These are phyloP conservation scores for Neofusicoccum ribis DNA, from an alignment of 2,329 filamentous ascomycete species.

Conservation along the genomic window DNA sequence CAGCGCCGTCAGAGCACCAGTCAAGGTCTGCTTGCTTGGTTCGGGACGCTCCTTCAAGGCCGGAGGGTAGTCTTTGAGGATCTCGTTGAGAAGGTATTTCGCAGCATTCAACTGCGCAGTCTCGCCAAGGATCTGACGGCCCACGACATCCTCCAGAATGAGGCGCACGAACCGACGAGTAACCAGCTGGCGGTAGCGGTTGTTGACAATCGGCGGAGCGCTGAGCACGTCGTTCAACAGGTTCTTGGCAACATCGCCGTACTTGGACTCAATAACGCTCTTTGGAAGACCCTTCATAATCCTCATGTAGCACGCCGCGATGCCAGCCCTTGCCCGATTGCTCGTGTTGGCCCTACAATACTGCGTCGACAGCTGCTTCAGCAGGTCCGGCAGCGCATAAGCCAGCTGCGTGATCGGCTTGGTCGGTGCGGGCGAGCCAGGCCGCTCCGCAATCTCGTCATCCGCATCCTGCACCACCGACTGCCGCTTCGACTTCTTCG, in stretches of 20 bases:
- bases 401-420: conserved; percentile 70
- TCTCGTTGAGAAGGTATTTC: conserved; percentile 77
- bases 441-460: conserved; percentile 65
- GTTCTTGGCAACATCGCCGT: conserved; percentile 77
- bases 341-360: conserved; percentile 78
- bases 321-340: conserved; percentile 76
- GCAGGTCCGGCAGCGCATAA: conserved; percentile 73
- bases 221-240: conserved; percentile 79
- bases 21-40: conserved; percentile 82
- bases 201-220: conserved; percentile 72
- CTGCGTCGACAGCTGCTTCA: conserved; percentile 76
- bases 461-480: conserved; percentile 63
- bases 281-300: conserved; percentile 78
- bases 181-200: conserved; percentile 83
- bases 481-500: conserved; percentile 71
- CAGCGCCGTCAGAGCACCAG: conserved; percentile 75
- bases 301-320: conserved; percentile 84
- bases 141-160: conserved; percentile 80
- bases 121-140: conserved; percentile 79
- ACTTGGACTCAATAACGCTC: conserved; percentile 78
- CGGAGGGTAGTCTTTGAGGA: conserved; percentile 93
- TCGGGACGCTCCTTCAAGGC: conserved; percentile 83
- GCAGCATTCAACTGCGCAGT: conserved; percentile 83
- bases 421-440: conserved; percentile 74
- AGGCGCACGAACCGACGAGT: conserved; percentile 82